Evolutionary conservation across 345 rosid genomes (phyloP), one percentile per base, ranked within the genome.

Genomic region (Iberis pinnata): DNA sequence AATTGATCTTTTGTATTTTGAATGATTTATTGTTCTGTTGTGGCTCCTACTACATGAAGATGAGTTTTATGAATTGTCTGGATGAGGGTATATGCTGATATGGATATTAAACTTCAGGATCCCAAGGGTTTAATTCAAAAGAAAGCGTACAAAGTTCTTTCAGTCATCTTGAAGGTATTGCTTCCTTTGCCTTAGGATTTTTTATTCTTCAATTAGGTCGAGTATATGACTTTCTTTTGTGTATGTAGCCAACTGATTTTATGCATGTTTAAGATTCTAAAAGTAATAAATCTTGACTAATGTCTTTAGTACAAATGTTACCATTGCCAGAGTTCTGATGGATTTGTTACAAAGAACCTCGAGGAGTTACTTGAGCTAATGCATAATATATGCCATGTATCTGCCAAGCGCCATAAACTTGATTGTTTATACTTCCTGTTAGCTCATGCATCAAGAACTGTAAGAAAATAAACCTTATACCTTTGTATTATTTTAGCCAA

Each of bases 101-200:
- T 31, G 24, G 17, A 54, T 29, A 14, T 22, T 64, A 43, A 41
- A 68, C 42, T 72, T 79, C 81, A 85, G 98, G 89, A 84, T 58
- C 40, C 60, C 42, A 86, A 80, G 49, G 86, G 96, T 31, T 52
- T 73, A 42, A 70, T 84, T 56, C 98, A 92, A 60, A 92, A 92
- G 83, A 92, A 80, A 75, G 96, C 93, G 31, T 92, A 88, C 74
- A 92, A 81, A 75, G 93, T 78, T 61, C 88, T 92, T 73, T 84
- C 95, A 29, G 38, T 67, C 27, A 79, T 92, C 60, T 77, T 92
- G 43, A 81, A 70, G 93, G 98, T 92, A 75, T 38, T 60, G 33
- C 24, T 8, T 56, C 8, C 18, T 24, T 45, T 49, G 20, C 55
- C 43, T 50, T 17, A 18, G n/a, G n/a, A 27, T 12, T 26, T 36